A percentile compares a stretch with the other conserved stretches of the same genome.
These are phyloP conservation scores for Ceratobasidium sp. DNA, from an alignment of 1,284 basidiomycete genomes.

Conservation along the genomic window DNA sequence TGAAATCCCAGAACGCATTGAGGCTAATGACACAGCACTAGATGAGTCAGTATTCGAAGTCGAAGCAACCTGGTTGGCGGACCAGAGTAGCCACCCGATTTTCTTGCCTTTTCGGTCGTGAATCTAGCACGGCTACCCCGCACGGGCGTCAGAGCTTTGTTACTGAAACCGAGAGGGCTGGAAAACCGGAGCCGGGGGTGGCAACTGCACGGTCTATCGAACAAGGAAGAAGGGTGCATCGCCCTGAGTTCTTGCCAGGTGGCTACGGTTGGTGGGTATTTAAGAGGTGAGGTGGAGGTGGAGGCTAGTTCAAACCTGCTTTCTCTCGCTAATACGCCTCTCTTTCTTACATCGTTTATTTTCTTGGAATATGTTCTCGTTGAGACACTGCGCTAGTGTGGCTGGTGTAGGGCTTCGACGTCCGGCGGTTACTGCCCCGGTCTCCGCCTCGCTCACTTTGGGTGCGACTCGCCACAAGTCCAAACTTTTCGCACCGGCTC, in stretches of 20 bases:
- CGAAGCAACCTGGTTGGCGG: background rate
- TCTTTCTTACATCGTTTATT: background rate
- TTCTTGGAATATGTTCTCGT: background rate
- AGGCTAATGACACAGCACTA: background rate
- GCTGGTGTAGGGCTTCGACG: background rate
- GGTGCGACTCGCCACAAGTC: conserved; percentile 2
- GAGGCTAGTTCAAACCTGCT: background rate
- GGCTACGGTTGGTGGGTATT: conserved; percentile 7
- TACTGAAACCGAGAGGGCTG: background rate
- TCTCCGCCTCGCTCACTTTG: background rate
- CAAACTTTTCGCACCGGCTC: conserved; percentile 4
- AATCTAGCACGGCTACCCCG: background rate
- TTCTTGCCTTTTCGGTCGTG: background rate
- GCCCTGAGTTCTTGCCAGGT: background rate
- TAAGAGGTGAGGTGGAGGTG: background rate
- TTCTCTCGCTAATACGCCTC: background rate
- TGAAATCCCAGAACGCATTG: background rate
- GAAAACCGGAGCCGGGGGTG: background rate
- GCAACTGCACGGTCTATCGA: background rate
- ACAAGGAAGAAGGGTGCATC: conserved; percentile 3
- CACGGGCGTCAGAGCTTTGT: background rate
- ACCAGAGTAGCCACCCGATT: background rate
- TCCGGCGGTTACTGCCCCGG: conserved; percentile 1
- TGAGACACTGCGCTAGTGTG: background rate
- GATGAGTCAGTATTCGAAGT: background rate